phyloP scores from a whole-genome alignment of 805 yeast genomes.

The Candida ovalis region DNA sequence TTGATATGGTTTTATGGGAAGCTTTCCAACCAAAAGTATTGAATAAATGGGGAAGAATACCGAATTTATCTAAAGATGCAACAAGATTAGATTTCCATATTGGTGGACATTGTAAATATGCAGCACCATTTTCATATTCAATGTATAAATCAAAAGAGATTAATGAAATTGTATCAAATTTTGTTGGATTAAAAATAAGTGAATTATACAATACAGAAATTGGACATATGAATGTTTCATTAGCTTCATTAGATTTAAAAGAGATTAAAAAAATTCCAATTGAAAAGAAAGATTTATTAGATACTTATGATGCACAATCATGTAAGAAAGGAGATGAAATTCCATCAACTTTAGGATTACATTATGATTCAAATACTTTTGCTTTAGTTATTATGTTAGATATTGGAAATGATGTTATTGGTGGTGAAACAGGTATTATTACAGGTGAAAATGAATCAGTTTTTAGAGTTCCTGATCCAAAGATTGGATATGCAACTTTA shows the following conservation, averaged over 20 bases:
- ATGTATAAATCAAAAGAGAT: conserved; percentile 51
- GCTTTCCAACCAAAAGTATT: conserved; percentile 39
- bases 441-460: conserved; percentile 36
- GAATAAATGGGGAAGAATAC: conserved; percentile 36
- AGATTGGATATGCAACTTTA: conserved; percentile 41
- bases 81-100: conserved; percentile 37
- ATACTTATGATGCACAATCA: conserved; percentile 11
- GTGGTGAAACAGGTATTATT: conserved; percentile 46
- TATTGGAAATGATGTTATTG: conserved; percentile 43
- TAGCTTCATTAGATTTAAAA: conserved; percentile 22
- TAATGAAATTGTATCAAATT: conserved; percentile 38
- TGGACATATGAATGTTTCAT: conserved; percentile 42
- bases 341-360: conserved; percentile 45
- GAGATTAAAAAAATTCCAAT: conserved; percentile 1
- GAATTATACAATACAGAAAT: conserved; percentile 45
- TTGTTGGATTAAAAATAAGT: conserved; percentile 48
- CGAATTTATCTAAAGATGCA: conserved; percentile 19
- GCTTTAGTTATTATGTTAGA: conserved; percentile 47
- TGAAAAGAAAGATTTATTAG: conserved; percentile 8
- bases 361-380: conserved; percentile 42
- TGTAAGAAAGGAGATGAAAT: conserved; percentile 29
- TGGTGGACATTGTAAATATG: conserved; percentile 40
- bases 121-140: conserved; percentile 38
- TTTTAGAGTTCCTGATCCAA: conserved; percentile 36
- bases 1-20: conserved; percentile 33